Evolutionary conservation across 78 protist species (phyloP).

Genomic region (Guillardia theta): DNA sequence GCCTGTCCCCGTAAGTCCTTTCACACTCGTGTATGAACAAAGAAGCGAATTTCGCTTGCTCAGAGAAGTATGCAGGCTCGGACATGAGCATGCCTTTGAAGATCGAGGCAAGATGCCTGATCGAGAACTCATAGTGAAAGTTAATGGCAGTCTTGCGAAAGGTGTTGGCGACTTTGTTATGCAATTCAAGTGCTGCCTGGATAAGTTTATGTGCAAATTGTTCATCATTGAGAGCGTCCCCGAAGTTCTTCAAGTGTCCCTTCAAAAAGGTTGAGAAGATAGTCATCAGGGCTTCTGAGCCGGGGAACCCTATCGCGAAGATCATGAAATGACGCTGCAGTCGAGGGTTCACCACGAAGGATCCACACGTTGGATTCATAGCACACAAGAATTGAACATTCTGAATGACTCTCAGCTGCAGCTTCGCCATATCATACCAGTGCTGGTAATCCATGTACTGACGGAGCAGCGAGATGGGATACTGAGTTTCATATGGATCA

Average conservation of each 20-base stretch:
- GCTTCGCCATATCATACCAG: conserved; percentile 57
- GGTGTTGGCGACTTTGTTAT: conserved; percentile 40
- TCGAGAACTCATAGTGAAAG: conserved; percentile 68
- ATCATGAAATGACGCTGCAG: conserved; percentile 68
- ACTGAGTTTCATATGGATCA: conserved; percentile 67
- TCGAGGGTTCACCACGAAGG: conserved; percentile 66
- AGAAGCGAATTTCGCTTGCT: neutral
- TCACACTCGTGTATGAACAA: conserved; percentile 57
- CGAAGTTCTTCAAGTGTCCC: conserved; percentile 45
- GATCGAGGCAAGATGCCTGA: conserved; percentile 58
- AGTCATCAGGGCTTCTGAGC: conserved; percentile 47
- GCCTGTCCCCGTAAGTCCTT: conserved; percentile 53
- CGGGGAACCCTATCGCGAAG: conserved; percentile 60
- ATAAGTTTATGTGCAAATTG: neutral
- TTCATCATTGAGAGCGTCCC: neutral
- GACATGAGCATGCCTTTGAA: conserved; percentile 53
- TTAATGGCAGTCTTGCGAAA: conserved; percentile 69
- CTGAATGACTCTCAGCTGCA: conserved; percentile 34
- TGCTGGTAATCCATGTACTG: conserved; percentile 59
- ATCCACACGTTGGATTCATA: conserved; percentile 76
- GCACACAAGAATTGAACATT: conserved; percentile 54
- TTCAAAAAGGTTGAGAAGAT: conserved; percentile 54
- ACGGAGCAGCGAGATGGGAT: conserved; percentile 61
- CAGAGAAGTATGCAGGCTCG: neutral
- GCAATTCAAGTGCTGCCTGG: conserved; percentile 54